Conservation (phyloP, 129 eudicot species). For the Sambucus nigra region DNA sequence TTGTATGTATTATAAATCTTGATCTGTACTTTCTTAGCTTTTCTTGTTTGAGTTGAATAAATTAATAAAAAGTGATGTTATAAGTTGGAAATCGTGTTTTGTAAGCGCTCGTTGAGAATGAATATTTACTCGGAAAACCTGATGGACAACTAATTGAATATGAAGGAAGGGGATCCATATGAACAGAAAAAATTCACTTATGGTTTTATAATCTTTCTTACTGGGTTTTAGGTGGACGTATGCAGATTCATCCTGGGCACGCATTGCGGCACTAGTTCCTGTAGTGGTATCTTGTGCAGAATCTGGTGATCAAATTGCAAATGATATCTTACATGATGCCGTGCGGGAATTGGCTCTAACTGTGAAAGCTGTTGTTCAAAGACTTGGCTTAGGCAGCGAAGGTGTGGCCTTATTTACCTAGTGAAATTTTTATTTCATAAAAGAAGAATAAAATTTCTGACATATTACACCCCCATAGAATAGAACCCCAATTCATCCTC, state of each 20-base stretch:
- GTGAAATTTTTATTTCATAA: neutral
- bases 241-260: constrained; percentile 97
- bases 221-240: constrained; percentile 87
- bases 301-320: constrained; percentile 67
- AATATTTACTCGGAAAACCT: neutral
- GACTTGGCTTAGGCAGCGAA: constrained; percentile 60
- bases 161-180: neutral
- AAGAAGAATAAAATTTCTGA: neutral
- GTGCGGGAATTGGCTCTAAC: constrained; percentile 63
- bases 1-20: too few relatives aligned
- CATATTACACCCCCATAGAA: too few relatives aligned
- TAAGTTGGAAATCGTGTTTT: neutral
- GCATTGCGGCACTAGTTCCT: constrained; percentile 86
- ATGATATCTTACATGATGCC: constrained; percentile 49
- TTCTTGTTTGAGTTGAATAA: too few relatives aligned
- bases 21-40: too few relatives aligned
- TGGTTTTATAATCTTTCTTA: constrained; percentile 19
- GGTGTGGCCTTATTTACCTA: constrained; percentile 24
- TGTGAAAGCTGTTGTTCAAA: constrained; percentile 66
- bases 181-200: constrained; percentile 6
- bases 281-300: constrained; percentile 74
- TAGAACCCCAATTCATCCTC: neutral
- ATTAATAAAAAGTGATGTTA: too few relatives aligned
- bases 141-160: constrained; percentile 1
- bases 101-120: neutral